Evolutionary conservation across 1,284 basidiomycete species (phyloP), one percentile per base, ranked within the genome.

Genomic region (Phellinidium pouzarii): DNA sequence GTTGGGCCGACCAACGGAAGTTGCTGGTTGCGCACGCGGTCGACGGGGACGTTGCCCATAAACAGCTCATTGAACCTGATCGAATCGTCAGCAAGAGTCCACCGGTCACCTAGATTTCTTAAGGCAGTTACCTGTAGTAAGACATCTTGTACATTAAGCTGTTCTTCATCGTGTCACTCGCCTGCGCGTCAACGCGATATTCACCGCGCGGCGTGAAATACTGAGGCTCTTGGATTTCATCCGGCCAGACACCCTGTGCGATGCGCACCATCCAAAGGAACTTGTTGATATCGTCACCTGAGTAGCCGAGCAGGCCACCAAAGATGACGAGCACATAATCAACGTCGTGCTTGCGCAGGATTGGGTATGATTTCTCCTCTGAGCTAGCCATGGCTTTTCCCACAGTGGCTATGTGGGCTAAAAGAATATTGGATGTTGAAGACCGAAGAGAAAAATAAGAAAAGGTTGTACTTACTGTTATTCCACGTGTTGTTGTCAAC

Each of bases 401-500:
- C 48, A 97, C 94, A 11, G 94, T 96, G 1, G 94, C 94, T 58
- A 97, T 96, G 68, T 96, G 92, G 31, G 89, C 86, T 91, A 59
- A 17, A 55, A 41, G 54, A 37, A 49, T 41, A 44, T 19, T 26
- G 55, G 36, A 37, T 12, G 45, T 44, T 17, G 19, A 29, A 34
- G 31, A 40, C 37, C 22, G 8, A 31, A 26, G 25, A 3, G 25
- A 40, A 17, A 3, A 40, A 23, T 22, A 9, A 19, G 29, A 53
- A 22, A 20, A 41, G 47, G 8, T 20, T 22, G 11, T 8, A 76
- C 88, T 61, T 60, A 93, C 91, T 99, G 73, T 99, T 99, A 73
- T 99, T 99, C 96, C 96, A 99, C 1, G 96, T 99, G 68, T 99
- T 99, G 75, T 99, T 99, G 70, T 99, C 96, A 8, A 99, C 96